Evolutionary conservation across 768 basidiomycete species (phyloP).

Genomic region (Imleria badia): DNA sequence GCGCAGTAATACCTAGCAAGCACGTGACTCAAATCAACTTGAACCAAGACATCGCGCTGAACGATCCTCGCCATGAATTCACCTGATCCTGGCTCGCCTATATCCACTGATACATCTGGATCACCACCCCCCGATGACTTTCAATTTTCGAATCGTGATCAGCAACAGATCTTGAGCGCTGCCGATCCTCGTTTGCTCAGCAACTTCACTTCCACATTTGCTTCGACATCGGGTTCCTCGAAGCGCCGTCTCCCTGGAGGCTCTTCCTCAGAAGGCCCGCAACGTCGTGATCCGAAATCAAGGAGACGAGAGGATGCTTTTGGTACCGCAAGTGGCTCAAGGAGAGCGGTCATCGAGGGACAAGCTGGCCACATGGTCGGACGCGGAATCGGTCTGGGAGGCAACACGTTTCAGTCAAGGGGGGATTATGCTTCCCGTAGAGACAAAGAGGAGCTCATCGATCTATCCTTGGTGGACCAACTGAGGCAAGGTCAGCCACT

Average conservation of each 20-base stretch:
- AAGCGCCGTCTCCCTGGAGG: conserved; percentile 54
- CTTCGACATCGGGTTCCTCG: conserved; percentile 34
- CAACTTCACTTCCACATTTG: conserved; percentile 21
- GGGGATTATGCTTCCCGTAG: conserved; percentile 43
- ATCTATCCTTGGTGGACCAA: conserved; percentile 47
- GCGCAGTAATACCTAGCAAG: no score
- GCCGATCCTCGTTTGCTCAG: conserved; percentile 20
- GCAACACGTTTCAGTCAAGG: conserved; percentile 26
- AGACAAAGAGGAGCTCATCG: conserved; percentile 58
- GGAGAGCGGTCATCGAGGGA: conserved; percentile 24
- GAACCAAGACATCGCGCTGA: background rate
- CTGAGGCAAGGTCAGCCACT: conserved; percentile 50
- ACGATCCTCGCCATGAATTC: conserved; percentile 32
- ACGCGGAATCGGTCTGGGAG: conserved; percentile 9
- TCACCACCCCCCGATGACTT: conserved; percentile 38
- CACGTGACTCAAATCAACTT: conserved; percentile 20
- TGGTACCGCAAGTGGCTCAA: conserved; percentile 19
- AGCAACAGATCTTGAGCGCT: conserved; percentile 23
- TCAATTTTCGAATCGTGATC: conserved; percentile 30
- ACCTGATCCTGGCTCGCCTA: conserved; percentile 37
- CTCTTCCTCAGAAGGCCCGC: conserved; percentile 41
- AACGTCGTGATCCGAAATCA: conserved; percentile 50
- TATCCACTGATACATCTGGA: conserved; percentile 38
- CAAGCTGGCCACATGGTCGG: conserved; percentile 15
- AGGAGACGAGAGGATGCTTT: conserved; percentile 47